phyloP scores from a whole-genome alignment of 192 early-diverging fungal species.

The Pilobolus umbonatus region DNA sequence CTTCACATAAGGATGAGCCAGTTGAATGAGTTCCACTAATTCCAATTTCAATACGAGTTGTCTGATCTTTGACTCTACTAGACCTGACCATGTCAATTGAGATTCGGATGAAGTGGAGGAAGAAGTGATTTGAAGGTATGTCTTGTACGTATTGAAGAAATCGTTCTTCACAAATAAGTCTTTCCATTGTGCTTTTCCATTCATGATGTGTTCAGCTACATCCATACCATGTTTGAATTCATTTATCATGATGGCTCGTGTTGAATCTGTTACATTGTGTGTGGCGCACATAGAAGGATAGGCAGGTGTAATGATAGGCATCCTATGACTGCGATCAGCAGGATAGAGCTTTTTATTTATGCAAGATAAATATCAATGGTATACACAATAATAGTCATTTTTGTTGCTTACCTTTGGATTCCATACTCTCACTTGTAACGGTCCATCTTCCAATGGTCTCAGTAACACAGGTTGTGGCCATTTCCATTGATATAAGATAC shows the following conservation, averaged over 20 bases:
- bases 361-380: background rate
- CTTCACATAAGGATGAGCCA: conserved; percentile 91
- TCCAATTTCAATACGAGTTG: conserved; percentile 86
- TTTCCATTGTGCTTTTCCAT: conserved; percentile 69
- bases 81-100: conserved; percentile 79
- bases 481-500: conserved; percentile 81
- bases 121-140: conserved; percentile 88
- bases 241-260: conserved; percentile 71
- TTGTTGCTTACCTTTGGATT: conserved; percentile 65
- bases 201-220: conserved; percentile 73
- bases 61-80: conserved; percentile 89
- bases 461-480: conserved; percentile 94
- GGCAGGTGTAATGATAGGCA: conserved; percentile 99
- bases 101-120: conserved; percentile 67
- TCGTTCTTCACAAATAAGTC: conserved; percentile 84
- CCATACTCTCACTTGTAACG: conserved; percentile 87
- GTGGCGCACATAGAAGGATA: conserved; percentile 99
- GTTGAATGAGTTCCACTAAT: conserved; percentile 55
- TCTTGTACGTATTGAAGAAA: conserved; percentile 82
- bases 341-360: conserved; percentile 52
- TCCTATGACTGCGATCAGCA: conserved; percentile 74
- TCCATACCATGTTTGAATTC: conserved; percentile 83
- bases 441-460: conserved; percentile 82
- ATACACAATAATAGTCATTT: background rate
- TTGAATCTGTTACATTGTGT: conserved; percentile 91